Evolutionary conservation across 2,329 filamentous ascomycete genomes (phyloP), one percentile per base, ranked within the genome.

Genomic region (Cladobotryum protrusum): DNA sequence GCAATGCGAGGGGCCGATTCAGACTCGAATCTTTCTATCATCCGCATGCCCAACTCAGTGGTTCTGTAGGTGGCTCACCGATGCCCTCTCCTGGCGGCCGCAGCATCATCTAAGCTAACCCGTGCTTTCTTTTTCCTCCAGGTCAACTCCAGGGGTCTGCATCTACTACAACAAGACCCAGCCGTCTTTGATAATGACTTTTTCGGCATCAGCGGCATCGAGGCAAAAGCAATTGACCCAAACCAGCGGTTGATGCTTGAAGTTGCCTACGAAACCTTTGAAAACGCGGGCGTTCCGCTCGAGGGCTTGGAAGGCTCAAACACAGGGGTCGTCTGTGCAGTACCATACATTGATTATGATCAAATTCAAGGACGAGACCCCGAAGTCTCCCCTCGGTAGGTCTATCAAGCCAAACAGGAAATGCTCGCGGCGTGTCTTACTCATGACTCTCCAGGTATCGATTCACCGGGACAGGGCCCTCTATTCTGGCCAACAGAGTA

Each of bases 11-110:
- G 12, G 45, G 40, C 15, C 46, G 50, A 17, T 52, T 52, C 40
- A 52, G 45, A n/a, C 39, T 52, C 29, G 50, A 52, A 20, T 48
- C 50, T n/a, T 52, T 52, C 20, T 52, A 46, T 46, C 50, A 52
- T 32, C 50, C 50, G 14, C 41, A 52, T 18, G 45, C 50, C 4
- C 50, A 52, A 17, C 42, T 52, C 29, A 37, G 41, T 19, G 50
- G 50, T n/a, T 45, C 50, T 40, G 50, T 52, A 49, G 12, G 50
- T 52, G 17, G 12, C 17, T 13, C 39, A 42, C 13, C 44, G 24
- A 13, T 12, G 18, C 18, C 34, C 20, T 24, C 20, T 15, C 12
- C 24, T 39, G 24, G 12, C 8, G 24, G 39, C 15, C 18, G n/a
- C 12, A 12, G 19, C 12, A 34, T 37, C 12, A 34, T 37, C 33